Conservation (phyloP, 208 protist genomes). For the Strigomonas culicis region DNA sequence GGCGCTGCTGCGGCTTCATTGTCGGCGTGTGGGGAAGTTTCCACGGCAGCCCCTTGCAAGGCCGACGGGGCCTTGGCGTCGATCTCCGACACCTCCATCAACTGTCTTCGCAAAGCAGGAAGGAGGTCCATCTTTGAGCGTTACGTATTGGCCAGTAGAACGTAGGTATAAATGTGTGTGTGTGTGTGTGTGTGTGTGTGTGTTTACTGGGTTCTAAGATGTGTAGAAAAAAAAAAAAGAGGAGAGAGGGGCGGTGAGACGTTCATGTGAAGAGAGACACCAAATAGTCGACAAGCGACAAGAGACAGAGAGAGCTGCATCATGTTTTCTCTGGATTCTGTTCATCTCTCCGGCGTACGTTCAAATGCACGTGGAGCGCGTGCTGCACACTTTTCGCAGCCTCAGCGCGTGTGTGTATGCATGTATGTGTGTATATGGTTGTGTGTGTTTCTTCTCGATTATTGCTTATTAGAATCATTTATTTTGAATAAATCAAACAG, state of each 20-base stretch:
- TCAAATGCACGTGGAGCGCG: too few species aligned
- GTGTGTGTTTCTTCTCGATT: conserved; percentile 11
- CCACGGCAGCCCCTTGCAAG: too few species aligned
- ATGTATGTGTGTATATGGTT: conserved; percentile 3
- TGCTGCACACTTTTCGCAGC: too few species aligned
- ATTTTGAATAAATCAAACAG: conserved; percentile 1
- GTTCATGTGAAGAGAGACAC: background rate
- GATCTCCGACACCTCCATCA: too few species aligned
- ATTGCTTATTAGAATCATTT: conserved; percentile 13
- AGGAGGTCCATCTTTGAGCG: too few species aligned
- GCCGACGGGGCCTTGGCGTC: too few species aligned
- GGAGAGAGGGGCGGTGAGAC: background rate
- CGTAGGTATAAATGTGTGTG: background rate
- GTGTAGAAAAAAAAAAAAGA: conserved; percentile 15
- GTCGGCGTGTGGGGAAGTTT: too few species aligned
- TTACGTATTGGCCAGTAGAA: too few species aligned
- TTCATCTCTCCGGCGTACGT: background rate
- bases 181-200: conserved; percentile 14
- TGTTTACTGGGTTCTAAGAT: conserved; percentile 6
- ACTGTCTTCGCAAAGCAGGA: too few species aligned
- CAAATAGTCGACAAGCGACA: conserved; percentile 4
- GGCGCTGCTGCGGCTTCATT: too few species aligned
- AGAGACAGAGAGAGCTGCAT: background rate
- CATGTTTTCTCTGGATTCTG: background rate
- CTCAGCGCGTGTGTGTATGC: background rate